Base-by-base conservation (phyloP, 208 protist species). In the Tritrichomonas musculus region DNA sequence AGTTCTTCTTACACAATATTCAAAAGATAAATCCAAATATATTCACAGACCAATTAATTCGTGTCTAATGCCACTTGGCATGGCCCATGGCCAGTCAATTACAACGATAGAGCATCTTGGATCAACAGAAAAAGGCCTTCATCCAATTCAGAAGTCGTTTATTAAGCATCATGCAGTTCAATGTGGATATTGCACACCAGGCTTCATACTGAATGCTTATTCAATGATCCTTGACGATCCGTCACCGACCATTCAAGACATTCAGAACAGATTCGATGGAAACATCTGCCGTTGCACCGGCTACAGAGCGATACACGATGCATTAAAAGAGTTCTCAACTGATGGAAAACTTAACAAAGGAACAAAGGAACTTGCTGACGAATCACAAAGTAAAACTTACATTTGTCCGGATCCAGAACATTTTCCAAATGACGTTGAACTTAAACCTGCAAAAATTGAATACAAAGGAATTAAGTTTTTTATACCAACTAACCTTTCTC, bases 211-310 rank as follows among this genome's bases (percentile, higher is more conserved):
- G 93, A 93, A 92, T 53, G 33, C 69, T n/a, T 95, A 95, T 93
- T 72, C 92, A 8, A 66, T 94, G 47, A 47, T 93, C 30, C 73
- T 80, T 9, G 75, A 93, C 5, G 77, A 94, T 44, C 82, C 93
- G 14, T 30, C 94, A 0, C 93, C 80, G 93, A 94, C 93, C 14
- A 33, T 95, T 50, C 27, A 82, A 49, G 93, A 95, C 39, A 93
- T 95, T 25, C 94, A 95, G 64, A 60, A 94, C n/a, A 50, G 65
- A 53, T 77, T 95, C 33, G 64, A 92, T 36, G 94, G 94, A 30
- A 94, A 95, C 49, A 50, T 95, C 44, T 95, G 94, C 92, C 93
- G 94, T 66, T 95, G 94, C 39, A 95, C 94, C 27, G 94, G 94
- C n/a, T 95, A 95, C 92, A 22, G 93, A 44, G 72, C 94, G 36